Percentiles rank a stretch among this genome's conserved stretches.
Conservation (phyloP, 2,329 filamentous ascomycete genomes). For the Fusarium staphyleae region DNA sequence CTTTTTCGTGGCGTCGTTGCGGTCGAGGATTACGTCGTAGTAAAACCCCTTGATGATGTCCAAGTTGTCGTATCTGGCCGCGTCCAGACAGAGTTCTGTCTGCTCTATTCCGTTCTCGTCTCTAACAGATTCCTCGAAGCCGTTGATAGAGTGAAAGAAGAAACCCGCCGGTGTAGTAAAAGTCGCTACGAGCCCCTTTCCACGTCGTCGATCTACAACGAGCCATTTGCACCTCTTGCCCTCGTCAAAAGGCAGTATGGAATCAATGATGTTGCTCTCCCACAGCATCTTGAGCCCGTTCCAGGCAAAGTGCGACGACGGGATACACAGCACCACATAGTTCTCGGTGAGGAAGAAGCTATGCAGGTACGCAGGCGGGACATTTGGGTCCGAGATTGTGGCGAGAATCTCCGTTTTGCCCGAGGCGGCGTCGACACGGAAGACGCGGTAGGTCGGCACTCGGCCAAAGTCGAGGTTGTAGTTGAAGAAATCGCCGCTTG, state of each 20-base stretch:
- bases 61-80: conserved; percentile 67
- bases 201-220: conserved; percentile 71
- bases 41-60: conserved; percentile 73
- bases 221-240: conserved; percentile 70
- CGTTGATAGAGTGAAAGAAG: conserved; percentile 81
- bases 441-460: conserved; percentile 70
- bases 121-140: conserved; percentile 67
- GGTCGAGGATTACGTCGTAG: conserved; percentile 70
- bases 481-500: conserved; percentile 79
- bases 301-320: conserved; percentile 66
- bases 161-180: conserved; percentile 75
- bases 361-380: conserved; percentile 77
- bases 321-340: conserved; percentile 77
- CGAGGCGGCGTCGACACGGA: conserved; percentile 66
- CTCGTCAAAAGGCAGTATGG: conserved; percentile 69
- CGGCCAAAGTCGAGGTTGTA: conserved; percentile 75
- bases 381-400: conserved; percentile 59
- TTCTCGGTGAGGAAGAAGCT: conserved; percentile 77
- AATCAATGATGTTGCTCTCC: conserved; percentile 71
- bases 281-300: conserved; percentile 68
- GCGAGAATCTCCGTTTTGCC: conserved; percentile 76
- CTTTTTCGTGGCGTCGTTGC: conserved; percentile 53
- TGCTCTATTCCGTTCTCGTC: conserved; percentile 43
- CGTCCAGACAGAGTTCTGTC: conserved; percentile 68
- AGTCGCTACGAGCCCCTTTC: conserved; percentile 70